phyloP scores from a whole-genome alignment of 306 rosid species.

The Prunus campanulata region DNA sequence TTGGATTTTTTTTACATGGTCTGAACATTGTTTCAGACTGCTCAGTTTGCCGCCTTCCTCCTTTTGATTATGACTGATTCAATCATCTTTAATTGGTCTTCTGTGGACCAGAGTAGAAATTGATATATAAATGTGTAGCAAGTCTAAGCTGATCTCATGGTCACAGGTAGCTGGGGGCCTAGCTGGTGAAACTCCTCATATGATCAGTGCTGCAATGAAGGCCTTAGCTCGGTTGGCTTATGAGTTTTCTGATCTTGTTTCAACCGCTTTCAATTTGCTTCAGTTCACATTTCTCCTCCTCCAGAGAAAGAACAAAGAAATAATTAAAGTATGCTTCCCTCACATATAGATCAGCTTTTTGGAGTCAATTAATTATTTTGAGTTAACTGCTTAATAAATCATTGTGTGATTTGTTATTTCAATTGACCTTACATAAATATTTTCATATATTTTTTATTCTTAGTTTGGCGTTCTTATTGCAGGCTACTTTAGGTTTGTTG shows the following conservation, averaged over 20 bases:
- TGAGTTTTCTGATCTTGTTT: constrained; percentile 85
- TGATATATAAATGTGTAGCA: neutral
- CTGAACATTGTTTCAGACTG: constrained; percentile 7
- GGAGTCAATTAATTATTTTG: neutral
- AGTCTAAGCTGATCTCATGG: constrained; percentile 13
- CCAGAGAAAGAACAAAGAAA: constrained; percentile 70
- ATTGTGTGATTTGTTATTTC: neutral
- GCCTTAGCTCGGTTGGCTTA: constrained; percentile 94
- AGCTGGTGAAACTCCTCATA: constrained; percentile 79
- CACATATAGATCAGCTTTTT: neutral
- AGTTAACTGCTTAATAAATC: neutral
- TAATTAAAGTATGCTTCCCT: constrained; percentile 54
- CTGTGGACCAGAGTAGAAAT: neutral
- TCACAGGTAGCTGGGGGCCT: constrained; percentile 74
- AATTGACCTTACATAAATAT: neutral
- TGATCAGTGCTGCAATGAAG: constrained; percentile 89
- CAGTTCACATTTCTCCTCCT: constrained; percentile 63
- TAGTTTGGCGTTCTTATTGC: constrained; percentile 20
- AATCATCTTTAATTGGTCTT: neutral
- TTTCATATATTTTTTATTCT: neutral
- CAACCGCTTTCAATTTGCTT: constrained; percentile 59
- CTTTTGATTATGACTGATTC: neutral
- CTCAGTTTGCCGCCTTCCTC: neutral
- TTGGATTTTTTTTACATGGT: constrained; percentile 63
- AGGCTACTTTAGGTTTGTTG: constrained; percentile 88